Conservation (phyloP, 202 grass and related monocot genomes). For the Elaeis oleifera region DNA sequence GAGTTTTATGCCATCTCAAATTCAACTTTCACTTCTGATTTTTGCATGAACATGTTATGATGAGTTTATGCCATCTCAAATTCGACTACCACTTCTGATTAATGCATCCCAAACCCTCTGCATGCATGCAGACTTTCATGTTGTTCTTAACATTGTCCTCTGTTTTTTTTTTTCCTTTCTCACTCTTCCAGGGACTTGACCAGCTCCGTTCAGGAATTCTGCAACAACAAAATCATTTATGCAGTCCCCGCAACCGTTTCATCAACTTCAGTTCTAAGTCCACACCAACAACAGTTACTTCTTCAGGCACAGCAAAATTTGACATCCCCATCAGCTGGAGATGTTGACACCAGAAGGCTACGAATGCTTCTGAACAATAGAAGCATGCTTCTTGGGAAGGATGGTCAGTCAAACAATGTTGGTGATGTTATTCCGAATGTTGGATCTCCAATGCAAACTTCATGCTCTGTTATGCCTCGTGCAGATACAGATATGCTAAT, state of each 20-base stretch:
- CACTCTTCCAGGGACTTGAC: slow-evolving; percentile 52
- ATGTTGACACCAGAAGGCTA: slow-evolving; percentile 86
- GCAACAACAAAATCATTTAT: slow-evolving; percentile 69
- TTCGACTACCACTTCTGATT: no score
- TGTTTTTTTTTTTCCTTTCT: neutral
- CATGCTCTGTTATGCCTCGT: slow-evolving; percentile 34
- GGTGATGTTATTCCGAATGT: slow-evolving; percentile 73
- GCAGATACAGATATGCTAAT: slow-evolving; percentile 77
- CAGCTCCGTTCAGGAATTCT: slow-evolving; percentile 80
- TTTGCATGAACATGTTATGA: no score
- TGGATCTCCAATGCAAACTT: slow-evolving; percentile 54
- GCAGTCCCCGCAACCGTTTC: slow-evolving; percentile 76
- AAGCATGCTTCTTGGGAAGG: slow-evolving; percentile 58
- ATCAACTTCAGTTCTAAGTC: slow-evolving; percentile 78
- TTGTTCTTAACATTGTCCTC: no score
- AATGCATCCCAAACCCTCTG: no score
- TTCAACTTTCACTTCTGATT: no score
- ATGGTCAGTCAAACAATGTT: slow-evolving; percentile 58
- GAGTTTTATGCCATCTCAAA: no score
- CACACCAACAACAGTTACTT: slow-evolving; percentile 85
- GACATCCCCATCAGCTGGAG: slow-evolving; percentile 62
- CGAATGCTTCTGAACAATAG: slow-evolving; percentile 86
- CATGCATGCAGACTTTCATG: no score
- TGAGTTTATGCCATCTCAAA: no score
- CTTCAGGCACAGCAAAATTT: slow-evolving; percentile 90